phyloP scores from a whole-genome alignment of 129 eudicot genomes.

The Solidago caesia region DNA sequence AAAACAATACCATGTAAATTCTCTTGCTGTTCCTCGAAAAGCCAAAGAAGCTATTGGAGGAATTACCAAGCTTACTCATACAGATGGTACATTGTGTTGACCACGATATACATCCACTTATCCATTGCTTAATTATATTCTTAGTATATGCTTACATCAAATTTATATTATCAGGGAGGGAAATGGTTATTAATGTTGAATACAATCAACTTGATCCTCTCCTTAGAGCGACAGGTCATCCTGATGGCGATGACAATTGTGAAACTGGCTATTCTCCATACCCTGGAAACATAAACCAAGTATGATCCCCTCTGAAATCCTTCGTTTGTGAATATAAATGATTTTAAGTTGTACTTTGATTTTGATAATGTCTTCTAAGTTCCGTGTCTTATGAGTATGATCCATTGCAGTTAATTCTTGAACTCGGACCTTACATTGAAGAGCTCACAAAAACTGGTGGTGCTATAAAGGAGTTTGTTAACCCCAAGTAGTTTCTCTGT shows the following conservation, averaged over 20 bases:
- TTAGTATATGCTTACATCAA: background rate
- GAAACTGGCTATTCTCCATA: slow-evolving; percentile 96
- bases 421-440: slow-evolving; percentile 79
- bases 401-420: slow-evolving; percentile 74
- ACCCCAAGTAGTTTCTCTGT: slow-evolving; percentile 67
- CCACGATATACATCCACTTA: background rate
- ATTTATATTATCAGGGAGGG: slow-evolving; percentile 58
- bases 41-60: slow-evolving; percentile 99
- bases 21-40: slow-evolving; percentile 92
- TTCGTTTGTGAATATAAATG: background rate
- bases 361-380: slow-evolving; percentile 5
- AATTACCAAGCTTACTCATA: slow-evolving; percentile 89
- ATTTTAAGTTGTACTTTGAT: too few relatives aligned
- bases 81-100: slow-evolving; percentile 62
- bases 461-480: slow-evolving; percentile 88
- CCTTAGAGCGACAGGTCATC: slow-evolving; percentile 86
- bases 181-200: slow-evolving; percentile 98
- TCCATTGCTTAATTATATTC: background rate
- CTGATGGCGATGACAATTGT: slow-evolving; percentile 88
- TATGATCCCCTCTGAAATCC: slow-evolving; percentile 20
- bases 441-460: slow-evolving; percentile 94
- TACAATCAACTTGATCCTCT: slow-evolving; percentile 98
- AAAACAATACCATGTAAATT: slow-evolving; percentile 87
- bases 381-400: slow-evolving; percentile 5
- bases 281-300: slow-evolving; percentile 99